A percentile compares a stretch with the other conserved stretches of the same genome.
Conservation (phyloP, 1,284 basidiomycete genomes). For the Irpex sp. region DNA sequence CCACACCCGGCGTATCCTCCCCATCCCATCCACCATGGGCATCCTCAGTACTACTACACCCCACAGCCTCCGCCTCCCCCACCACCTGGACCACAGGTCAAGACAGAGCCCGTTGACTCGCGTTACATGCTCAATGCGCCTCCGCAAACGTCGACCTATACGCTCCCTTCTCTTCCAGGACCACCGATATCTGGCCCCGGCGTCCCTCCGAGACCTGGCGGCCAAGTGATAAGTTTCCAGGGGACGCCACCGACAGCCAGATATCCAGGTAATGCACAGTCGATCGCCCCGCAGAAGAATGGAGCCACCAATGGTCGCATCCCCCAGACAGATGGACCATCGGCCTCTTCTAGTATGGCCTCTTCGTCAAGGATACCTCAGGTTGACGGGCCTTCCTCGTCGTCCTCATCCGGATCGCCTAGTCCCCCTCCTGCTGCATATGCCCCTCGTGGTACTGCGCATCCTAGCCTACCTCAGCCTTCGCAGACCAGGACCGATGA, state of each 20-base stretch:
- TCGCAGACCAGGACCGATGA: slow-evolving; percentile 24
- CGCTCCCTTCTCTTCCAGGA: slow-evolving; percentile 58
- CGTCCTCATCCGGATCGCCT: slow-evolving; percentile 46
- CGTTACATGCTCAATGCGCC: slow-evolving; percentile 51
- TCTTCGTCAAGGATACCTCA: slow-evolving; percentile 67
- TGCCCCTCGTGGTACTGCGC: slow-evolving; percentile 52
- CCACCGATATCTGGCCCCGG: slow-evolving; percentile 45
- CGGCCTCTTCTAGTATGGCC: slow-evolving; percentile 26
- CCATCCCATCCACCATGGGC: slow-evolving; percentile 18
- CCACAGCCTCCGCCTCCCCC: slow-evolving; percentile 22
- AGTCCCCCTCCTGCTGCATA: slow-evolving; percentile 54
- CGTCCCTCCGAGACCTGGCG: slow-evolving; percentile 34
- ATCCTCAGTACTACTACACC: slow-evolving; percentile 30
- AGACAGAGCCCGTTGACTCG: slow-evolving; percentile 60
- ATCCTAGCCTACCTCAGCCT: slow-evolving; percentile 20
- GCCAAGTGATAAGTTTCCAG: slow-evolving; percentile 31
- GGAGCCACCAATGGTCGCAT: slow-evolving; percentile 34
- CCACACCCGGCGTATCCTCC: slow-evolving; percentile 24
- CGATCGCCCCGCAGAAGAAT: slow-evolving; percentile 3
- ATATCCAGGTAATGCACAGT: slow-evolving; percentile 14
- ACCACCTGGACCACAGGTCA: slow-evolving; percentile 47
- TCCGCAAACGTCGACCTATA: slow-evolving; percentile 37
- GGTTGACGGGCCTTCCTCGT: slow-evolving; percentile 35
- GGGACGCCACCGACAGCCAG: slow-evolving; percentile 23
- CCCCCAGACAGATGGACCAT: slow-evolving; percentile 48